Percentiles rank a stretch among this genome's conserved stretches.
Conservation (phyloP, 495 filamentous ascomycete genomes). For the Neurospora sp. region DNA sequence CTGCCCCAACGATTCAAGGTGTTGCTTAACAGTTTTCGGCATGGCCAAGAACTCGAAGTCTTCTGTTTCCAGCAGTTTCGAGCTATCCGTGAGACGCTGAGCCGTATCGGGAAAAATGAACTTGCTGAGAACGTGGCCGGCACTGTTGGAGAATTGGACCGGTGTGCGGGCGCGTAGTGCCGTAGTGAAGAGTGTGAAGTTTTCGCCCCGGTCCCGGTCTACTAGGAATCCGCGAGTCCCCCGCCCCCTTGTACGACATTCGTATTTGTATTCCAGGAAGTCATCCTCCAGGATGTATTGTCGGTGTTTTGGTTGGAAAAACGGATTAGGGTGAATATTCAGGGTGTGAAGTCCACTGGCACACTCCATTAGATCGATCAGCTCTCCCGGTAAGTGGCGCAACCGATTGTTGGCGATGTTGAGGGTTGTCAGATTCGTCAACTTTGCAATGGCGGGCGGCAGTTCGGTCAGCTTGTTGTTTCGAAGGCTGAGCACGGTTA, state of each 20-base stretch:
- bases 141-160: constrained; percentile 13
- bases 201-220: neutral
- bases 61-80: constrained; percentile 8
- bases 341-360: constrained; percentile 26
- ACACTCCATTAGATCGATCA: constrained; percentile 47
- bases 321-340: constrained; percentile 38
- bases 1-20: neutral
- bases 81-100: neutral
- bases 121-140: neutral
- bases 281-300: neutral
- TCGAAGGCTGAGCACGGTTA: constrained; percentile 64
- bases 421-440: constrained; percentile 53
- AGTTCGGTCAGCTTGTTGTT: constrained; percentile 57
- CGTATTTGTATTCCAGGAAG: neutral
- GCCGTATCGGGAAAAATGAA: constrained; percentile 9
- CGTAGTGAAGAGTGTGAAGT: constrained; percentile 10
- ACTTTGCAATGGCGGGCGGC: constrained; percentile 51
- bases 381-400: constrained; percentile 57
- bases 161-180: constrained; percentile 11
- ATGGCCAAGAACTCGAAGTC: constrained; percentile 10
- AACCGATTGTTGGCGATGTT: constrained; percentile 66
- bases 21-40: constrained; percentile 1
- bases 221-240: neutral
- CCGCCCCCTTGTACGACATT: neutral
- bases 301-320: constrained; percentile 22